Base-by-base conservation (phyloP, 306 rosid genomes). In the Ceratonia siliqua region DNA sequence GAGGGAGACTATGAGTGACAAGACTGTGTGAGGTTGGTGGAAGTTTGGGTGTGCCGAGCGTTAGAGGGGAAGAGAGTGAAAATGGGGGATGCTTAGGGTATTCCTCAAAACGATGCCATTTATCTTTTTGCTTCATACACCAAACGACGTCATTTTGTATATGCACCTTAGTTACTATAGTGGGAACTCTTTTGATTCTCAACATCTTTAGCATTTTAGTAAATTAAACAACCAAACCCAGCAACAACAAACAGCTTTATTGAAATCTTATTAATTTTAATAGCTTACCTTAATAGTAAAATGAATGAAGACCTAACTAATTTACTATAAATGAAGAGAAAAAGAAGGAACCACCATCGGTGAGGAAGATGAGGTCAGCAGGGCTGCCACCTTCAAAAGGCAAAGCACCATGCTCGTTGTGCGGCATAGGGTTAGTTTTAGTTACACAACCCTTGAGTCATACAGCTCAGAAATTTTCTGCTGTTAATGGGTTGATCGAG, bases 351-450 rank as follows among this genome's bases (percentile, higher is more conserved):
- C 92, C 99, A 50, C 99, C 99, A 20, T 97, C 99, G 5, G 99
- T 97, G 3, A 94, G 99, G 79, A 94, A 94, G 81, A 94, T 96
- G 62, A 94, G 99, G 82, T 94, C 99, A 48, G 99, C 92, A 18
- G 99, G 99, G 68, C 93, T 90, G 10, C 99, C 99, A 74, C 99
- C 99, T 83, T 94, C 99, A 43, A 97, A 94, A 64, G 99, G 99
- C 87, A 94, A 75, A 52, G 99, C 99, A 54, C 99, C 97, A 76
- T 96, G 97, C 81, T 96, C 98, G 79, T 97, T 96, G 96, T 94
- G 97, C 85, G 98, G 97, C 87, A 96, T 88, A 86, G 98, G 97
- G 88, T 88, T 94, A 90, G 79, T 82, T 61, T 84, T 89, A 39
- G 80, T 82, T 66, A 89, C 83, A 77, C 96, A 88, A 86, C 95